Percentiles rank a stretch among this genome's conserved stretches.
Conservation (phyloP, 1,284 basidiomycete species). For the Cutaneotrichosporon sp. region DNA sequence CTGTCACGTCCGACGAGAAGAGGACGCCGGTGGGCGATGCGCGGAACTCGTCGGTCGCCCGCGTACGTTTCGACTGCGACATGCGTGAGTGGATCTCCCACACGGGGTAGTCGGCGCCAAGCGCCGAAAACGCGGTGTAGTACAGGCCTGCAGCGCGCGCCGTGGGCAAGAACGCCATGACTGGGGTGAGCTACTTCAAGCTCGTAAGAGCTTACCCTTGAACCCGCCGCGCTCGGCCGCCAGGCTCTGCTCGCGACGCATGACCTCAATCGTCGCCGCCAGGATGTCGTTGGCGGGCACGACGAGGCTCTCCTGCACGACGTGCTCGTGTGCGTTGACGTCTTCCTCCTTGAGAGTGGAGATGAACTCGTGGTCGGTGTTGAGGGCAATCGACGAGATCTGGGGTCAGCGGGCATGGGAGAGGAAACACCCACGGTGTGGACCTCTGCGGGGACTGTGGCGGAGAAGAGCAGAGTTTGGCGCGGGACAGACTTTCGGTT, state of each 20-base stretch:
- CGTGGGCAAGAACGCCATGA: slow-evolving; percentile 65
- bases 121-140: slow-evolving; percentile 50
- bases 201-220: slow-evolving; percentile 30
- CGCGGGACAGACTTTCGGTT: slow-evolving; percentile 31
- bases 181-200: slow-evolving; percentile 18
- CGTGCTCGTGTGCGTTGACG: slow-evolving; percentile 62
- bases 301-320: slow-evolving; percentile 55
- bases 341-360: slow-evolving; percentile 61
- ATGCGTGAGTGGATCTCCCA: slow-evolving; percentile 46
- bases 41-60: slow-evolving; percentile 56
- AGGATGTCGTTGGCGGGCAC: slow-evolving; percentile 52
- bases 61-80: slow-evolving; percentile 48
- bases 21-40: slow-evolving; percentile 50
- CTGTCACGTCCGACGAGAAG: slow-evolving; percentile 53
- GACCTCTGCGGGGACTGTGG: slow-evolving; percentile 50
- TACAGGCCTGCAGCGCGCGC: slow-evolving; percentile 59
- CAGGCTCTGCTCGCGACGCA: slow-evolving; percentile 40
- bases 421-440: slow-evolving; percentile 29
- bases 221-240: slow-evolving; percentile 26
- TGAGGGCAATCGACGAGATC: slow-evolving; percentile 53
- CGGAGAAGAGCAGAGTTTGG: slow-evolving; percentile 52
- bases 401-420: slow-evolving; percentile 18
- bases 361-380: slow-evolving; percentile 57
- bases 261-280: slow-evolving; percentile 48
- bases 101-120: slow-evolving; percentile 26